Base-by-base conservation (phyloP, 176 grass and related monocot species). In the Lolium multiflorum region DNA sequence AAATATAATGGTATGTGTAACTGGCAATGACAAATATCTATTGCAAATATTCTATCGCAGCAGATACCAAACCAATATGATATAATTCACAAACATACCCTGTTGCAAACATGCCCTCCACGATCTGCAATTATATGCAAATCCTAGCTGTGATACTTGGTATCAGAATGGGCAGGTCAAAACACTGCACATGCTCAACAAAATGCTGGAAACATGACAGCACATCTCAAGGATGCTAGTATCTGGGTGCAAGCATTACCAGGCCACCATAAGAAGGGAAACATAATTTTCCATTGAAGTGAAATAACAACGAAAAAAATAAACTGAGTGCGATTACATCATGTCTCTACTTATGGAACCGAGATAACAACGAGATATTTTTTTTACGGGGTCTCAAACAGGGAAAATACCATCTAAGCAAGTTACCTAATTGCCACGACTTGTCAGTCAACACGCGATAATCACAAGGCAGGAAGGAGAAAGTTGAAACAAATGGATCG, bases 311-410 rank as follows among this genome's bases (percentile, higher is more conserved):
- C 66, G 18, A 68, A 49, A 85, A 88, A 81, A 88, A 88, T 81
- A 91, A 88, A 88, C 77, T 77, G 83, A 72, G 86, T 88, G 74
- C 77, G 89, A 91, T 81, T 88, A 88, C 90, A 91, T 91, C 78
- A 91, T 91, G 82, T 91, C 90, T 91, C 90, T 91, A 91, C 86
- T 91, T 91, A 88, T 88, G 90, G 64, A 91, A 88, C 90, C 81
- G 54, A 87, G 89, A 88, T 85, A 78, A 76, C 81, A 76, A 85
- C 78, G 46, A 56, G 78, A 85, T 51, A 74, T 85, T 62, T 87
- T 82, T 90, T 89, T 86, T 90, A 74, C 71, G 48, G 73, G 73
- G 73, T 72, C 86, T 88, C 86, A 88, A 88, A 88, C 90, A 85
- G 11, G 90, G 86, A 91, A 66, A 88, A 88, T 81, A 91, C 86